Conservation (phyloP, 106 monocot genomes). For the Dactylorhiza incarnata region DNA sequence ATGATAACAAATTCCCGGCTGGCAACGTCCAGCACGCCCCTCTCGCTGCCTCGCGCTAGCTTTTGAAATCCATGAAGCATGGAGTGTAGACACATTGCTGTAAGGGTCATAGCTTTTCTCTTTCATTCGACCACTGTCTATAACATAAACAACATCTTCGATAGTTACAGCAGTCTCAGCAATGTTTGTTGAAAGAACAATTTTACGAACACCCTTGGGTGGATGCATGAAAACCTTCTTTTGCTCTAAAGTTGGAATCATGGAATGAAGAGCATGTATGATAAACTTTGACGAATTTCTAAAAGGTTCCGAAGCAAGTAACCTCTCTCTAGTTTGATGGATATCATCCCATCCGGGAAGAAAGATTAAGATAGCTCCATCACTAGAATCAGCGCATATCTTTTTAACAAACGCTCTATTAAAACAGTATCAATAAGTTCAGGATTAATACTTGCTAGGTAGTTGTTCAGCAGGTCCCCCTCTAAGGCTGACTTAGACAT, state of each 20-base stretch:
- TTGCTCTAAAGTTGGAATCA: constrained; percentile 90
- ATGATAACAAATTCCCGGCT: constrained; percentile 94
- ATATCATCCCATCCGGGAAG: constrained; percentile 99
- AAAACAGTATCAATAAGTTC: constrained; percentile 75
- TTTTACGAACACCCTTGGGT: constrained; percentile 66
- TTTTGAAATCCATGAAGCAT: constrained; percentile 96
- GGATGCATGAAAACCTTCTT: constrained; percentile 84
- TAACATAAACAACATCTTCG: constrained; percentile 94
- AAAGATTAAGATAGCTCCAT: constrained; percentile 88
- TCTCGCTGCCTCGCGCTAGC: constrained; percentile 90
- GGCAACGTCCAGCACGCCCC: constrained; percentile 98
- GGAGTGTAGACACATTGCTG: constrained; percentile 89
- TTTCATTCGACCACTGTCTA: constrained; percentile 94
- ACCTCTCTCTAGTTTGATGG: constrained; percentile 58
- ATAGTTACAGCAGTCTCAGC: constrained; percentile 97
- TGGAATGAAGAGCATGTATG: constrained; percentile 77
- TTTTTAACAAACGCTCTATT: constrained; percentile 61
- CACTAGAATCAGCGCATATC: constrained; percentile 73
- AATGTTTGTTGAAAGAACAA: constrained; percentile 95
- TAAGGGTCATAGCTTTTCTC: constrained; percentile 99
- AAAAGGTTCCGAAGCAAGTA: constrained; percentile 61
- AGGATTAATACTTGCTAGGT: constrained; percentile 64
- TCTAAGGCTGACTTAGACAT: constrained; percentile 34
- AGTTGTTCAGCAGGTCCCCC: constrained; percentile 60
- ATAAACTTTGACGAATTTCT: constrained; percentile 53